Evolutionary conservation across 1,284 basidiomycete species (phyloP).

Genomic region (Cystobasidiaceae sp.): DNA sequence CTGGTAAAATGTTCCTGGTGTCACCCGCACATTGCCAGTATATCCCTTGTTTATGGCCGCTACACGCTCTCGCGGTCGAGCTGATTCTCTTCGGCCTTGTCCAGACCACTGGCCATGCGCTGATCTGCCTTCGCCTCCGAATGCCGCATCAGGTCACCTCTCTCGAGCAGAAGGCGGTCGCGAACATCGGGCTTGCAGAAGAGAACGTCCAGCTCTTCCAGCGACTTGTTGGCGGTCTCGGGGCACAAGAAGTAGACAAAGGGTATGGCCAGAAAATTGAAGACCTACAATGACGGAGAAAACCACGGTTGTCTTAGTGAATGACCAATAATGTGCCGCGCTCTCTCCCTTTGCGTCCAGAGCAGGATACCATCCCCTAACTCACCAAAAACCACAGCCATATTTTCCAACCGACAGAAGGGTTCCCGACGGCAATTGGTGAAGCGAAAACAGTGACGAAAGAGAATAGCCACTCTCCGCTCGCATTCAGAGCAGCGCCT

Average conservation of each 20-base stretch:
- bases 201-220: slow-evolving; percentile 28
- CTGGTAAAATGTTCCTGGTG: no score
- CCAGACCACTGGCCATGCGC: no score
- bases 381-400: slow-evolving; percentile 28
- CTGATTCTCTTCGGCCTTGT: no score
- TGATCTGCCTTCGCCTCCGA: no score
- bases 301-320: background rate
- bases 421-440: slow-evolving; percentile 19
- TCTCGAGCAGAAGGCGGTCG: slow-evolving; percentile 4
- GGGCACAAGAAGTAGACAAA: slow-evolving; percentile 28
- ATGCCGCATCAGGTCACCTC: no score
- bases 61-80: no score
- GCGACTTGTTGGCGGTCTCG: slow-evolving; percentile 19
- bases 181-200: slow-evolving; percentile 14
- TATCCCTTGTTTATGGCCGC: no score
- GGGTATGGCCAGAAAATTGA: slow-evolving; percentile 31
- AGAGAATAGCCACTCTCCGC: slow-evolving; percentile 23
- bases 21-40: no score
- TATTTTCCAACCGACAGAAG: slow-evolving; percentile 12
- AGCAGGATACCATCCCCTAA: background rate
- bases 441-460: slow-evolving; percentile 28
- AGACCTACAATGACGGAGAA: background rate
- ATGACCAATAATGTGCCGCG: no score
- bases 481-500: slow-evolving; percentile 24
- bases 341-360: background rate